A percentile compares a stretch with the other conserved stretches of the same genome.
Evolutionary conservation across 75 land plant species (phyloP).

Genomic region (Ceratopteris richardii): DNA sequence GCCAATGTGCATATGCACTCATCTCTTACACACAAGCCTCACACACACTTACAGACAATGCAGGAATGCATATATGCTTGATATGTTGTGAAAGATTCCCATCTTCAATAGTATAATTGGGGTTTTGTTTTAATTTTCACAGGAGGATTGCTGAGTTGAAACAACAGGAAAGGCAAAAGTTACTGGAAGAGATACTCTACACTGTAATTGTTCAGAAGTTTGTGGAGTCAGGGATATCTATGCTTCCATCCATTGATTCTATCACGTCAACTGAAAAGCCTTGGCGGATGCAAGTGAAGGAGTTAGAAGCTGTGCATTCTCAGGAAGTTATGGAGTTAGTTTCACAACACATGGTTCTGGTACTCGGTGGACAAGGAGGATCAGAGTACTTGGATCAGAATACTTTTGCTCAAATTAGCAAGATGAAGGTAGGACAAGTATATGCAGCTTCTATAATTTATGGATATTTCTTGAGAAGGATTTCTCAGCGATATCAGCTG

Average conservation of each 20-base stretch:
- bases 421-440: slow-evolving; percentile 44
- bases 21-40: too few relatives aligned
- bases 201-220: slow-evolving; percentile 57
- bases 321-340: slow-evolving; percentile 44
- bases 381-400: slow-evolving; percentile 15
- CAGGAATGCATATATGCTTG: too few relatives aligned
- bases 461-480: slow-evolving; percentile 54
- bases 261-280: slow-evolving; percentile 8
- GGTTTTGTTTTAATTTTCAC: not conserved
- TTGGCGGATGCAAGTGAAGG: slow-evolving; percentile 40
- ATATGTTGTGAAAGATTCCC: too few relatives aligned
- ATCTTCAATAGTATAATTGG: too few relatives aligned
- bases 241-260: slow-evolving; percentile 21
- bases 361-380: slow-evolving; percentile 29
- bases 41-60: too few relatives aligned
- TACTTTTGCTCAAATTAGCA: slow-evolving; percentile 44
- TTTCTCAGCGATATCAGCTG: slow-evolving; percentile 56
- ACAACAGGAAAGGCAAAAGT: slow-evolving; percentile 41
- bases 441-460: slow-evolving; percentile 63
- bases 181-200: slow-evolving; percentile 53
- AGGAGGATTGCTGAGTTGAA: slow-evolving; percentile 50
- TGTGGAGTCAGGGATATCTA: slow-evolving; percentile 32
- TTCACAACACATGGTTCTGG: slow-evolving; percentile 31
- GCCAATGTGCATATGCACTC: too few relatives aligned
- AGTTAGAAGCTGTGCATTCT: slow-evolving; percentile 40